phyloP scores from a whole-genome alignment of 257 asterid species.

The Osmanthus fragrans region DNA sequence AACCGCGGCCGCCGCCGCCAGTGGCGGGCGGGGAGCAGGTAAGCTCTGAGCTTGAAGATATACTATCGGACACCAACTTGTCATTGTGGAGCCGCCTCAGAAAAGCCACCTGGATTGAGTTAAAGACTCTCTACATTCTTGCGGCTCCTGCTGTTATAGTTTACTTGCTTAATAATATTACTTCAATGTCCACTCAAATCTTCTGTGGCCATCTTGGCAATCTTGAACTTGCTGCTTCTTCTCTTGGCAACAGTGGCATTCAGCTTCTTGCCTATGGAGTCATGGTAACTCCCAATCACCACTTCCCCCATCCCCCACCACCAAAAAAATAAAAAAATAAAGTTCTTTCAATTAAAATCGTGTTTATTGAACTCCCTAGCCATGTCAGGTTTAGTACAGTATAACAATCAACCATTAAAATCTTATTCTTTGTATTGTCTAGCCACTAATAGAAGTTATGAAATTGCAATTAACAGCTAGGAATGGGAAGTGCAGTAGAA shows the following conservation, averaged over 20 bases:
- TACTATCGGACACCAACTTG: background rate
- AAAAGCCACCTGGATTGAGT: constrained; percentile 21
- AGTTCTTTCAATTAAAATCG: no score
- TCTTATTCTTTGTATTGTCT: background rate
- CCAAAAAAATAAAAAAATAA: no score
- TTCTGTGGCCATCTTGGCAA: constrained; percentile 31
- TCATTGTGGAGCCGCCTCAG: background rate
- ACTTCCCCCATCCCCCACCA: no score
- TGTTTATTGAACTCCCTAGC: no score
- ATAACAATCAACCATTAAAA: background rate
- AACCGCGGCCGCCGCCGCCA: background rate
- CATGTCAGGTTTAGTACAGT: no score
- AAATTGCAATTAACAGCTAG: constrained; percentile 7
- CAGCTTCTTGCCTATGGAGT: constrained; percentile 30
- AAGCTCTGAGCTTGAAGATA: background rate
- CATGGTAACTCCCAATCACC: constrained; percentile 15
- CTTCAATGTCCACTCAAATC: constrained; percentile 26
- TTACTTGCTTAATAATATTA: constrained; percentile 19
- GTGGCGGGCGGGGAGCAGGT: background rate
- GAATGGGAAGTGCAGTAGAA: constrained; percentile 29
- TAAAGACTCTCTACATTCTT: constrained; percentile 7
- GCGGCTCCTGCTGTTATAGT: constrained; percentile 29
- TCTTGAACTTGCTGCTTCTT: constrained; percentile 31
- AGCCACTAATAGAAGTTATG: background rate
- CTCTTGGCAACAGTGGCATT: constrained; percentile 26